Evolutionary conservation across 2,329 filamentous ascomycete species (phyloP).

Genomic region (Fusarium bactridioides): DNA sequence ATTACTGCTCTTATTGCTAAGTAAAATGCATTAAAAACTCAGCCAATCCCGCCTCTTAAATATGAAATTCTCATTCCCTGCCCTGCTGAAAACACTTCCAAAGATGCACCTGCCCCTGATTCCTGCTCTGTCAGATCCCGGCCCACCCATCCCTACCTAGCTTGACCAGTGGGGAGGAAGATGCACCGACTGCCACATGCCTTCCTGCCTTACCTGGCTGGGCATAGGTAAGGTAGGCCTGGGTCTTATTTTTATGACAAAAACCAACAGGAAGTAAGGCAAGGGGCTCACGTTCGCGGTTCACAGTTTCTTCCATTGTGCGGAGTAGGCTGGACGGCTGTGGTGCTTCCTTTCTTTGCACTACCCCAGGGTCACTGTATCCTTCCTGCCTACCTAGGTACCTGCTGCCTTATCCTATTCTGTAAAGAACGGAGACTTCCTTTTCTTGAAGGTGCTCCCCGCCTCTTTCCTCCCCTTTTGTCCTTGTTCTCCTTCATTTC

Average conservation of each 20-base stretch:
- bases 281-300: conserved; percentile 8
- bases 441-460: conserved; percentile 28
- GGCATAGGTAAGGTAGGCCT: neutral
- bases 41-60: neutral
- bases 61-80: neutral
- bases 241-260: conserved; percentile 20
- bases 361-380: conserved; percentile 21
- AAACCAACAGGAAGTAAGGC: neutral
- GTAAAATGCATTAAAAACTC: neutral
- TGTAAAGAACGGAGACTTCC: conserved; percentile 26
- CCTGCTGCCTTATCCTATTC: neutral
- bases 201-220: conserved; percentile 27
- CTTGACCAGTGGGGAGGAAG: conserved; percentile 8
- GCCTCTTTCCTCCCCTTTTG: conserved; percentile 10
- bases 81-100: conserved; percentile 1
- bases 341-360: conserved; percentile 8
- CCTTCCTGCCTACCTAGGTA: neutral
- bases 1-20: neutral
- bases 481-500: neutral
- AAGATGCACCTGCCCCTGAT: conserved; percentile 21
- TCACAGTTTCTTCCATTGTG: neutral
- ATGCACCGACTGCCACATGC: conserved; percentile 24
- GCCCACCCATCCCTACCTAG: neutral
- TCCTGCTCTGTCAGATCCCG: conserved; percentile 13
- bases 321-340: neutral